Percentiles rank a stretch among this genome's conserved stretches.
Conservation (phyloP, 805 yeast genomes). For the Candida taoyuanica region DNA sequence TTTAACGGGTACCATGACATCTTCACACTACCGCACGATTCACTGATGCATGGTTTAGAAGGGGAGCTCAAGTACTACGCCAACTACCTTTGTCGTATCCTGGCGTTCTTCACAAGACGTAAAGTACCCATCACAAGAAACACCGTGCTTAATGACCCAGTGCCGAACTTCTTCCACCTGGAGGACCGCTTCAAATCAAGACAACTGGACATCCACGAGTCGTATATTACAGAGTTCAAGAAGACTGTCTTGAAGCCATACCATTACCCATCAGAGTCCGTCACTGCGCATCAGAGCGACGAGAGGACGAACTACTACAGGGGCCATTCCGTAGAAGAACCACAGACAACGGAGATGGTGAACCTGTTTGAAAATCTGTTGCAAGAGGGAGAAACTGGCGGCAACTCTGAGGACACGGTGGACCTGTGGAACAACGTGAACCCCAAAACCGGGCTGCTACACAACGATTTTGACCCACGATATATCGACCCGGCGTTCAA, state of each 20-base stretch:
- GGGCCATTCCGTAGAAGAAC: background rate
- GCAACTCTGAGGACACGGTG: too few species aligned
- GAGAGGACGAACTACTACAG: conserved; percentile 4
- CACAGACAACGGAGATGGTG: background rate
- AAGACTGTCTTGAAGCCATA: conserved; percentile 13
- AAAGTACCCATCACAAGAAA: conserved; percentile 16
- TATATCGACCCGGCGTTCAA: conserved; percentile 21
- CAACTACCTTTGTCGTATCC: conserved; percentile 20
- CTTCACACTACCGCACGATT: conserved; percentile 11
- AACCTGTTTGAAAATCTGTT: background rate
- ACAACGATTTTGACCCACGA: conserved; percentile 25
- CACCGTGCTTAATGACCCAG: conserved; percentile 19
- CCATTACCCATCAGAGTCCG: conserved; percentile 21
- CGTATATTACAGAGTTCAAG: conserved; percentile 15
- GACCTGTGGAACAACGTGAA: conserved; percentile 8
- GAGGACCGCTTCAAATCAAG: conserved; percentile 19
- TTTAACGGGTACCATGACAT: conserved; percentile 21
- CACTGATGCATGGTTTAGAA: conserved; percentile 8
- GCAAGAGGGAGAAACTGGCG: too few species aligned
- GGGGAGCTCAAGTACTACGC: conserved; percentile 11
- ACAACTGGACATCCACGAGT: conserved; percentile 21
- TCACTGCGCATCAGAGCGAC: background rate
- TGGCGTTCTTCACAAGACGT: conserved; percentile 22
- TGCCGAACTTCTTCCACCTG: conserved; percentile 12
- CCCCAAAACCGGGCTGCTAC: conserved; percentile 13